These are phyloP conservation scores for Arthrobotrys iridis DNA, from an alignment of 2,329 filamentous ascomycete genomes.

Conservation along the genomic window DNA sequence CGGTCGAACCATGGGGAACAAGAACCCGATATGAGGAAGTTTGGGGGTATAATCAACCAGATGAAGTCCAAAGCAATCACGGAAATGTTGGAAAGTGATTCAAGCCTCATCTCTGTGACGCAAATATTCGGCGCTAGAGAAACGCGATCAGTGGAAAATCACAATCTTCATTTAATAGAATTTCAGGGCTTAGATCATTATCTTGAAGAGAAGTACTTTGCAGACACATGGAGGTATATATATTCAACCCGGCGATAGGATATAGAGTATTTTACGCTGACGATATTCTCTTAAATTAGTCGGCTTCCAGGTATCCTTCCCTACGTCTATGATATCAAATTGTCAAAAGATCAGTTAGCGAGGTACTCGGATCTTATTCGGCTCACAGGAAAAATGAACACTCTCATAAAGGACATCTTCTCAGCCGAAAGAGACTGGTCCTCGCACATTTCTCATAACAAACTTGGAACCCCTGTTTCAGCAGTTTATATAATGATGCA, in stretches of 20 bases:
- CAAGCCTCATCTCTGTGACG: conserved; percentile 4
- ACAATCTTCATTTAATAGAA: not conserved
- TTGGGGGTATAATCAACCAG: conserved; percentile 1
- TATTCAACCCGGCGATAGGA: not conserved
- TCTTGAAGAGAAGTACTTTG: not conserved
- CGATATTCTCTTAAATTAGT: not conserved
- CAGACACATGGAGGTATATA: conserved; percentile 6
- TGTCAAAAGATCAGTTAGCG: conserved; percentile 8
- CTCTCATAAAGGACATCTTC: conserved; percentile 10
- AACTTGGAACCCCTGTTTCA: not conserved
- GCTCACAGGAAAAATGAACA: not conserved
- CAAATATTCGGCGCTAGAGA: not conserved
- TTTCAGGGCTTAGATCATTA: conserved; percentile 12
- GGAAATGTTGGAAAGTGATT: conserved; percentile 11
- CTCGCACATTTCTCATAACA: not conserved
- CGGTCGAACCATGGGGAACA: not conserved
- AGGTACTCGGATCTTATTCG: conserved; percentile 5
- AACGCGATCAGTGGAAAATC: not conserved
- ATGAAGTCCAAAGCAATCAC: conserved; percentile 12
- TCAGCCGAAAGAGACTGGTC: conserved; percentile 23
- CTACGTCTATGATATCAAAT: conserved; percentile 2
- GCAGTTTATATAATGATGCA: conserved; percentile 25
- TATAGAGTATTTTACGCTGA: too few relatives aligned
- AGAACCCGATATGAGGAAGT: conserved; percentile 1
- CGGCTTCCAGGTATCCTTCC: not conserved